Evolutionary conservation across 148 eudicot species (phyloP).

Genomic region (Dysphania ambrosioides): DNA sequence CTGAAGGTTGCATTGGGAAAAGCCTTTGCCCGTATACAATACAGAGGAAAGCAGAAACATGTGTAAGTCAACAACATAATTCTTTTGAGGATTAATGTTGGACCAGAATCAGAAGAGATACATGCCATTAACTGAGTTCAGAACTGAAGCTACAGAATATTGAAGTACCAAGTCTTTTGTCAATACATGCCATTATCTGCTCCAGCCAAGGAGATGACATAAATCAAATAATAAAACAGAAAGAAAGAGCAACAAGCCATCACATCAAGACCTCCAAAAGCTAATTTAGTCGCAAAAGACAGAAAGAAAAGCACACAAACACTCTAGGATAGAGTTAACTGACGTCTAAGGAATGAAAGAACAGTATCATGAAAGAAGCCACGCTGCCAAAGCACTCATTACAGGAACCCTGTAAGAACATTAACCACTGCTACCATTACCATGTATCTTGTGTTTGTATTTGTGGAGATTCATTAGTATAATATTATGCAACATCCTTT

Average conservation of each 20-base stretch:
- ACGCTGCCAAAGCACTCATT: not conserved
- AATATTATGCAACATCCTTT: too few relatives aligned
- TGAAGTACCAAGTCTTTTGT: too few relatives aligned
- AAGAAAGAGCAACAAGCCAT: too few relatives aligned
- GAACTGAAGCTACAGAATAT: not conserved
- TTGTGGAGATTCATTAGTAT: too few relatives aligned
- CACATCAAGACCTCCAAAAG: too few relatives aligned
- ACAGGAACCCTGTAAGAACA: too few relatives aligned
- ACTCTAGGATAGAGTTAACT: not conserved
- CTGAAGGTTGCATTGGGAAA: conserved; percentile 19
- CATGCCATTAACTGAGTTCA: conserved; percentile 3
- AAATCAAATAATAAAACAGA: not conserved
- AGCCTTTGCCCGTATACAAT: conserved; percentile 19
- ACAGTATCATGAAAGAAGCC: not conserved
- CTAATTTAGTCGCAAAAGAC: not conserved
- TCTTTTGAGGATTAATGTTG: not conserved
- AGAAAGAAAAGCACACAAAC: not conserved
- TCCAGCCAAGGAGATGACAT: not conserved
- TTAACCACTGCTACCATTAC: too few relatives aligned
- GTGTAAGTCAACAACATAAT: not conserved
- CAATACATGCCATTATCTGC: too few relatives aligned
- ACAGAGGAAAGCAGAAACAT: not conserved
- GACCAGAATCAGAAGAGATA: not conserved
- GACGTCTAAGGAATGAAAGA: not conserved
- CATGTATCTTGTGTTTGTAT: too few relatives aligned